Base-by-base conservation (phyloP, 2,329 filamentous ascomycete species). In the Nemania sp. region DNA sequence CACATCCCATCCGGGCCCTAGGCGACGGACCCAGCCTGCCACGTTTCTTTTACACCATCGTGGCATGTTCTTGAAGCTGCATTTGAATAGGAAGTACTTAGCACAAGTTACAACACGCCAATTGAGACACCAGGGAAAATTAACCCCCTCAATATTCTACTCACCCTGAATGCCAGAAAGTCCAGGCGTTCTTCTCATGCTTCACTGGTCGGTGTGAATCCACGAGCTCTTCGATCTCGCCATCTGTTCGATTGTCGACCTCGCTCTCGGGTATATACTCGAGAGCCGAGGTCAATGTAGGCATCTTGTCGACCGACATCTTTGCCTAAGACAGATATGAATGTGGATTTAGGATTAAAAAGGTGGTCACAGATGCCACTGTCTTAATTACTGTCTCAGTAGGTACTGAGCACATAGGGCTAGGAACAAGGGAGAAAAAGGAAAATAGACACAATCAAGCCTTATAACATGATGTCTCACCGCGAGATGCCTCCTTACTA, bases 141-240 rank as follows among this genome's bases (percentile, higher is more conserved):
- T 9, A 11, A 11, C 4, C 28, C 28, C 30, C 26, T 22, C n/a
- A 28, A 19, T n/a, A 23, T 9, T 23, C 28, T 19, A 42, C 37
- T 49, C 34, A 49, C 46, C 46, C 46, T 5, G 46, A 41, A 41
- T 49, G 46, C 46, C 46, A 49, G 19, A 49, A 49, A 6, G 46
- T 30, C 46, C 46, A 49, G 37, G 36, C 41, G 22, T 49, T 49
- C 46, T 42, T 49, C 36, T 49, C 46, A 17, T 49, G 46, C 28
- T 17, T 41, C 33, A 49, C 46, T 17, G 46, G 46, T 26, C 46
- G 37, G 37, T 41, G 24, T 6, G 26, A 33, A 24, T 31, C 31
- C 5, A 49, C 17, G 26, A 41, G 37, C 14, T 24, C 15, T 49
- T 41, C 46, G 12, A 49, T 49, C 28, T 49, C 46, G 28, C 26